Percentiles rank a stretch among this genome's conserved stretches.
These are phyloP conservation scores for Cocos nucifera DNA, from an alignment of 176 grass and related monocot genomes.

Conservation along the genomic window DNA sequence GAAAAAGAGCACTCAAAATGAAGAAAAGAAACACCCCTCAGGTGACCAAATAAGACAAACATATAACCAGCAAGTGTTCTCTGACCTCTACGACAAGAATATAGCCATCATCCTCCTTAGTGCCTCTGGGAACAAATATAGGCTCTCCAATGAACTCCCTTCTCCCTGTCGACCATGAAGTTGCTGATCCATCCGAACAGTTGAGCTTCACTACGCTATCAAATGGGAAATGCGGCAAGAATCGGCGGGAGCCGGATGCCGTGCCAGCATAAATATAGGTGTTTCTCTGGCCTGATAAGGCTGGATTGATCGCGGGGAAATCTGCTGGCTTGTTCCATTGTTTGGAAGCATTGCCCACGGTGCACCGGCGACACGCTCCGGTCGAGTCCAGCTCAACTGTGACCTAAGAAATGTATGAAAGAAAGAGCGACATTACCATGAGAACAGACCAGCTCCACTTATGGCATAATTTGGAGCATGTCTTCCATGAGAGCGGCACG, in stretches of 20 bases:
- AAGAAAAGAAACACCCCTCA: neutral
- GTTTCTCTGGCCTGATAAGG: conserved; percentile 41
- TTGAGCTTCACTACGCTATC: conserved; percentile 69
- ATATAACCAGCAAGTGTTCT: neutral
- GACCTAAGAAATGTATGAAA: conserved; percentile 24
- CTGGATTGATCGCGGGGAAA: conserved; percentile 67
- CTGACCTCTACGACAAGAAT: conserved; percentile 82
- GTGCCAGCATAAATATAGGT: conserved; percentile 51
- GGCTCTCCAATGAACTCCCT: conserved; percentile 80
- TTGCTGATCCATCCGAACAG: conserved; percentile 18
- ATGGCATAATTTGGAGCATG: no score
- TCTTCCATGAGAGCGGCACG: no score
- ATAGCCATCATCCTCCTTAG: conserved; percentile 61
- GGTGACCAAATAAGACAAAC: no score
- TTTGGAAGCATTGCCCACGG: conserved; percentile 35
- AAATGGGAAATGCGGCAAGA: conserved; percentile 74
- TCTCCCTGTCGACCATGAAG: conserved; percentile 33
- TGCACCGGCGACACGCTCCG: conserved; percentile 35
- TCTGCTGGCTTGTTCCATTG: conserved; percentile 54
- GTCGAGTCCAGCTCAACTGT: conserved; percentile 48
- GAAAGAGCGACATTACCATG: no score
- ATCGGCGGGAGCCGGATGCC: conserved; percentile 40
- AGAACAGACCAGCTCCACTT: no score
- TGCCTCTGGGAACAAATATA: conserved; percentile 43
- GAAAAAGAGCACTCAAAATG: neutral